Base-by-base conservation (phyloP, 148 eudicot species). In the Chenopodium quinoa region DNA sequence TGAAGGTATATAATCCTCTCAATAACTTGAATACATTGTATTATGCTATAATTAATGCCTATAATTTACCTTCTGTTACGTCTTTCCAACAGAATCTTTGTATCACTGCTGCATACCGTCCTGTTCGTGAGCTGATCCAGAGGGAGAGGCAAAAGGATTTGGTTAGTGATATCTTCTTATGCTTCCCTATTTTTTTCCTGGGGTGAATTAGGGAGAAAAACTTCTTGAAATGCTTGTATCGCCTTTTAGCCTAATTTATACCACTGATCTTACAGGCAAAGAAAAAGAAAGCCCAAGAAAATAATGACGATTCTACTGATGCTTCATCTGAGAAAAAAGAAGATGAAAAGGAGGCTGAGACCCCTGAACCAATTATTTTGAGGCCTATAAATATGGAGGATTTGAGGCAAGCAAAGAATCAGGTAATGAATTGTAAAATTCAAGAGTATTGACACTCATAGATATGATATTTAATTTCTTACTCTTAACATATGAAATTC, bases 331-430 rank as follows among this genome's bases (percentile, higher is more conserved):
- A 88, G 81, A 19, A 71, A 40, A 85, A 83, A 78, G 93, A 89
- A 68, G 90, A 88, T 7, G 82, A 81, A 23, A 85, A 86, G 80
- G 90, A 89, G 73, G 94, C 90, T 50, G 91, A 87, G 75, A 40
- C 44, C 44, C 7, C 44, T 0, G 44, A 40, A 5, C 86, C 87
- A 52, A 91, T 93, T 77, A 82, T 84, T 83, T 78, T 93, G 83
- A 93, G 98, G 84, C 66, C 94, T 63, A 82, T 95, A 78, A 93
- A 89, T 84, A 95, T 95, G 98, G 96, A 95, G 85, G 98, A 95
- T 76, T 84, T 95, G 96, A 91, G 80, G 89, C 89, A 92, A 86
- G 97, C 98, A 44, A 95, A 93, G 96, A 89, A 87, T 69, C 98
- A 93, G 97, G 98, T 94, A 87, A 82, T 37, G 22, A 58, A 66